Evolutionary conservation across 1,284 basidiomycete species (phyloP), one percentile per base, ranked within the genome.

Genomic region (Pascua guehoae): DNA sequence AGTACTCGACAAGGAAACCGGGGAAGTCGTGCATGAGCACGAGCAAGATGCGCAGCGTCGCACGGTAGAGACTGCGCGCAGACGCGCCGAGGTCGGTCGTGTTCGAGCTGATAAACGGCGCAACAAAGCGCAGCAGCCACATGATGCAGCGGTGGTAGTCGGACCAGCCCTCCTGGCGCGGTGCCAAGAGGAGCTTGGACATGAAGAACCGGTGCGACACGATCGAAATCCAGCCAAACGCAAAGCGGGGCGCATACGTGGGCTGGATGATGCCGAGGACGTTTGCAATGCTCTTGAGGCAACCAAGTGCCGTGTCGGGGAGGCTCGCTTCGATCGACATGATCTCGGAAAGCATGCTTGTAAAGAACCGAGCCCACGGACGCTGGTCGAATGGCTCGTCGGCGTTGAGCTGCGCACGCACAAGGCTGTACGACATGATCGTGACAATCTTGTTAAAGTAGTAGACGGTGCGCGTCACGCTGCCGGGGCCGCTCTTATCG

Each of bases 321-420:
- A 98, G 82, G 68, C 86, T 86, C 17, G 82, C 80, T 76, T 96
- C 92, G 64, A 97, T 87, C 15, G 85, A 78, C 64, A 91, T 86
- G 46, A 98, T 78, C 73, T 98, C 96, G 67, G 90, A 93, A 70
- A 98, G 81, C 63, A 98, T 83, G 74, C 91, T 96, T 14, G 93
- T 98, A 81, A 98, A 98, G 80, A 98, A 95, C 57, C 96, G 85
- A 81, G 95, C 95, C 83, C 98, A 98, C 2, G 96, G 95, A 77
- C 97, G 94, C 78, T 97, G 94, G 74, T 95, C 90, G 82, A 98
- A 98, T 52, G 85, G 82, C 2, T 85, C 79, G 4, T 91, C 92
- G 72, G 92, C 87, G 69, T 97, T 92, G 77, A 98, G 92, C 72
- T 98, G 95, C 76, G 89, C 85, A 70, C 94, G 91, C 43, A 96